These are phyloP conservation scores for Aspergillus spinulosporus DNA, from an alignment of 2,329 filamentous ascomycete genomes.

Conservation along the genomic window DNA sequence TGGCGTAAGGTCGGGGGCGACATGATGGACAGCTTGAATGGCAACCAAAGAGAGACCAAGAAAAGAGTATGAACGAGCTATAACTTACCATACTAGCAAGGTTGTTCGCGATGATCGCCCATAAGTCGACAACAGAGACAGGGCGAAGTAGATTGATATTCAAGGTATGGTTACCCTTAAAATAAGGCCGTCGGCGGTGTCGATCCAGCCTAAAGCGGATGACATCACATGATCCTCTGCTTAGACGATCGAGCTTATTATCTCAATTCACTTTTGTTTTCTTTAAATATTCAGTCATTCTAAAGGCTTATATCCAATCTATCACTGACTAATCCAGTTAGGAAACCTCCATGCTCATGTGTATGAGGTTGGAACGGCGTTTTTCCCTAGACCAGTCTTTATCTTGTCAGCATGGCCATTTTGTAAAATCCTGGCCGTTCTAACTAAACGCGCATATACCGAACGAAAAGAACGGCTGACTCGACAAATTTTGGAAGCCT, in stretches of 20 bases:
- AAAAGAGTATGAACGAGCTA: conserved; percentile 18
- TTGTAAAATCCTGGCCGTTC: too few species aligned
- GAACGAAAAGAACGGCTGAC: too few species aligned
- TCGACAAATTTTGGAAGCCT: too few species aligned
- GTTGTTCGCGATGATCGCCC: conserved; percentile 6
- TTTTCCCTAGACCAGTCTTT: too few species aligned
- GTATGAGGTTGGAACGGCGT: too few species aligned
- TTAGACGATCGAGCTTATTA: background rate
- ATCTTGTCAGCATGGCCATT: too few species aligned
- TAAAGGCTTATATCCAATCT: background rate
- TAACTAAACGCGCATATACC: too few species aligned
- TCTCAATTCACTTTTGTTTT: background rate
- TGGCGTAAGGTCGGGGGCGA: conserved; percentile 37
- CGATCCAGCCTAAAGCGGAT: conserved; percentile 16
- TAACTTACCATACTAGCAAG: conserved; percentile 17
- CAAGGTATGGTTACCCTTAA: conserved; percentile 1
- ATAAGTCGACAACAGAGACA: conserved; percentile 3
- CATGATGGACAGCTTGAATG: conserved; percentile 28
- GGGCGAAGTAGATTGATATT: conserved; percentile 3
- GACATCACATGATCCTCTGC: conserved; percentile 25
- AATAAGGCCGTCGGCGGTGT: conserved; percentile 11
- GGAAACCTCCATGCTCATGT: too few species aligned
- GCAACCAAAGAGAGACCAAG: conserved; percentile 22
- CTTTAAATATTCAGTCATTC: background rate
- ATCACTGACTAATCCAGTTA: too few species aligned